A percentile compares a stretch with the other conserved stretches of the same genome.
These are phyloP conservation scores for Leishmania guyanensis DNA, from an alignment of 208 protist genomes.

Conservation along the genomic window DNA sequence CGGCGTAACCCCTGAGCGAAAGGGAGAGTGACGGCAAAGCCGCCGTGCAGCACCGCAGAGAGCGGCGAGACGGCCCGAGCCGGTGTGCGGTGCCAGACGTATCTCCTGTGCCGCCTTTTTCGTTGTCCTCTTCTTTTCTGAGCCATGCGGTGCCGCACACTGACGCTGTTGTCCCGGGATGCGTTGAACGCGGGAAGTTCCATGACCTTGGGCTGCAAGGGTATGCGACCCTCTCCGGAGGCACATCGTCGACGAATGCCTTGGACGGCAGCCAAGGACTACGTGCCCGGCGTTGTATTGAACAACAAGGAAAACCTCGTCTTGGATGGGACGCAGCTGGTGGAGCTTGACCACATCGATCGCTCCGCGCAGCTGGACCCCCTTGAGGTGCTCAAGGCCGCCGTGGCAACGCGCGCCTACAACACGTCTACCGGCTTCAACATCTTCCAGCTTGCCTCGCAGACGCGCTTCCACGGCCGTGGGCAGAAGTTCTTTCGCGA, in stretches of 20 bases:
- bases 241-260: slow-evolving; percentile 87
- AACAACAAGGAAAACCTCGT: slow-evolving; percentile 81
- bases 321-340: slow-evolving; percentile 75
- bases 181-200: slow-evolving; percentile 83
- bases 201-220: slow-evolving; percentile 88
- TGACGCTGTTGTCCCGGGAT: slow-evolving; percentile 44
- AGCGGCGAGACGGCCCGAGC: neutral
- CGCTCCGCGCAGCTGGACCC: slow-evolving; percentile 79
- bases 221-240: slow-evolving; percentile 53
- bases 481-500: slow-evolving; percentile 84
- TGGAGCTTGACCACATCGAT: slow-evolving; percentile 83
- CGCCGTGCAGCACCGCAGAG: neutral
- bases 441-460: slow-evolving; percentile 85
- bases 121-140: neutral
- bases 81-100: neutral
- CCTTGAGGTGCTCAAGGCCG: slow-evolving; percentile 77
- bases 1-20: neutral
- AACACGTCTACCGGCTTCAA: slow-evolving; percentile 85
- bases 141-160: slow-evolving; percentile 22
- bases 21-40: neutral
- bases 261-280: slow-evolving; percentile 86
- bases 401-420: slow-evolving; percentile 81
- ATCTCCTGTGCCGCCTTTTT: neutral
- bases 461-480: slow-evolving; percentile 65
- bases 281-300: slow-evolving; percentile 82